Base-by-base conservation (phyloP, 2,329 filamentous ascomycete genomes). In the Metarhizium guizhouense region DNA sequence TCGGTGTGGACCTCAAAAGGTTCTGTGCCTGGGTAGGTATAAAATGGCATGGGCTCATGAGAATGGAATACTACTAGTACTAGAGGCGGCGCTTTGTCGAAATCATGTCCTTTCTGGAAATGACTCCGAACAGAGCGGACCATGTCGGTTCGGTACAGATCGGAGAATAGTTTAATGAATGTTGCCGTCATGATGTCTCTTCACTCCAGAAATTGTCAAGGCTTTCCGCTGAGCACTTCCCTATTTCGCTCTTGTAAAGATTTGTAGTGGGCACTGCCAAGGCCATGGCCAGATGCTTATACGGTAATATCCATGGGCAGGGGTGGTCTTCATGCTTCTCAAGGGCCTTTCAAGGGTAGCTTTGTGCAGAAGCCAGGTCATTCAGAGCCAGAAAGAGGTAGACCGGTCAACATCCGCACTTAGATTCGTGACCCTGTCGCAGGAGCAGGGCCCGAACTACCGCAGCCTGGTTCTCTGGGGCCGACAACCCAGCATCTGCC, bases 91-190 rank as follows among this genome's bases (percentile, higher is more conserved):
- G 42, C 25, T 53, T 48, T 13, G 32, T 47, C 47, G 3, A 48
- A 47, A 16, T 49, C 43, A 47, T 13, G 45, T 55, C 40, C 30
- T 43, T 56, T 45, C 20, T 52, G 36, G 51, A 54, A 58, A 40
- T 45, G 52, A 34, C 32, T 52, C 56, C 47, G 56, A 43, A 20
- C 53, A 52, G 47, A 47, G 54, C 25, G 49, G 34, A 30, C 48
- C 50, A 42, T 54, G 14, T 54, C 45, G 51, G 55, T 6, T 43
- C 20, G 51, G 54, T 30, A 42, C 53, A 34, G 45, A 47, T 54
- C 55, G 58, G 57, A 56, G 52, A 58, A 59, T 56, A 56, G 52
- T 56, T 51, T 56, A 36, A 52, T 40, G 55, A 54, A n/a, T 55
- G 57, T 55, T 59, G 55, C 55, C 58, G 50, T 47, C 43, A 42